Evolutionary conservation across 1,284 basidiomycete genomes (phyloP), one percentile per base, ranked within the genome.

Genomic region (Phellopilus nigrolimitatus): DNA sequence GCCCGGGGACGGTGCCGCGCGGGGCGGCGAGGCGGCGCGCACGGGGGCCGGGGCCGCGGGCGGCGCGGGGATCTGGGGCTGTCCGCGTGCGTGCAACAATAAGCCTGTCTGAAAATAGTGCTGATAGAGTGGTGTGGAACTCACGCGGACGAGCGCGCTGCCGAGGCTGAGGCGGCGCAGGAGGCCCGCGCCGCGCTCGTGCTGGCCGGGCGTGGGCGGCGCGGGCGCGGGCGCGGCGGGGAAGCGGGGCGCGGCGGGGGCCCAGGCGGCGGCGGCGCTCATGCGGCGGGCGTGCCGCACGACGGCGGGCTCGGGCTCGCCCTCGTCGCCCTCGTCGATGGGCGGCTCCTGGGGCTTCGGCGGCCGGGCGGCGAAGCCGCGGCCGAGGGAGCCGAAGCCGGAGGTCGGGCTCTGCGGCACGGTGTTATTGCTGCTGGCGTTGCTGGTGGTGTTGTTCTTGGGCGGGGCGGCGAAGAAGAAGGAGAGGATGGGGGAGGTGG

Each of bases 111-210:
- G 10, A n/a, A 7, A 56, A 45, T 58, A 43, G 22, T 52, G 60
- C 37, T 64, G 64, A 64, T 62, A 51, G 40, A 56, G 19, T 22
- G 19, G 33, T 31, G n/a, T 25, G 31, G 17, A 37, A 70, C 74
- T 57, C 59, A 86, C 87, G 71, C 72, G 78, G 33, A 62, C 63
- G 55, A 85, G 75, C 19, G 74, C 66, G 34, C 71, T 76, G 54
- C 83, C 79, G 7, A 89, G 68, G 36, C 85, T 88, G 53, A 90
- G 80, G 43, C 86, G 75, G 42, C 86, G 76, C 53, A 90, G 67
- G 22, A 88, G 69, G 47, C 79, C 82, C 17, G 78, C 73, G 1
- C 84, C 85, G 10, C 86, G 74, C 53, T 85, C 84, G 12, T 74
- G 66, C n/a, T 57, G 39, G 4, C 54, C 44, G 3, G 43, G 24